Percentiles rank a stretch among this genome's conserved stretches.
Conservation (phyloP, 2,329 filamentous ascomycete genomes). For the Capronia americana region DNA sequence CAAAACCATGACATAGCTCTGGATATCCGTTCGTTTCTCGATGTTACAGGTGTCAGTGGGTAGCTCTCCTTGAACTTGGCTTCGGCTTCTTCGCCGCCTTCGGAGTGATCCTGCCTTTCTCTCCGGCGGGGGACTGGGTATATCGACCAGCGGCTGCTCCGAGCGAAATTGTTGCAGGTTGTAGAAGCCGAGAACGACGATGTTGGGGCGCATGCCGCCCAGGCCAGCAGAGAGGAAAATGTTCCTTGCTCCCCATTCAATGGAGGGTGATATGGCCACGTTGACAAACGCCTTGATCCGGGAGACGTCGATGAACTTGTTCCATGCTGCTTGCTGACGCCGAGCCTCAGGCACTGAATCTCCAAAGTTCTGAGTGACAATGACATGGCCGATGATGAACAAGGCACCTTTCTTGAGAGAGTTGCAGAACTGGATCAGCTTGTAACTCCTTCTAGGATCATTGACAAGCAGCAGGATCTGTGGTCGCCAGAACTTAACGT, state of each 20-base stretch:
- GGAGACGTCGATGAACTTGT: constrained; percentile 84
- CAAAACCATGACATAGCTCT: constrained; percentile 79
- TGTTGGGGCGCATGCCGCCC: constrained; percentile 88
- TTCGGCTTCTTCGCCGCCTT: constrained; percentile 33
- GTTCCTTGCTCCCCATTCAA: constrained; percentile 86
- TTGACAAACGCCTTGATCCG: constrained; percentile 90
- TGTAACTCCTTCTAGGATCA: constrained; percentile 78
- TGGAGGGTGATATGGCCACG: constrained; percentile 78
- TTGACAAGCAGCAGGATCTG: constrained; percentile 86
- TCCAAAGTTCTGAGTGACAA: constrained; percentile 82
- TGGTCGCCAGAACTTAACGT: constrained; percentile 92
- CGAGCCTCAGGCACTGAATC: constrained; percentile 80
- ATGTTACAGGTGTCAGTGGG: constrained; percentile 74
- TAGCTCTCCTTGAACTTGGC: constrained; percentile 60
- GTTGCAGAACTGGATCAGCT: constrained; percentile 89
- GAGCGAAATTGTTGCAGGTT: constrained; percentile 77
- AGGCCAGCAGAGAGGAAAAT: constrained; percentile 80
- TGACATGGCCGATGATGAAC: constrained; percentile 86
- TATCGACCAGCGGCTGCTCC: constrained; percentile 62
- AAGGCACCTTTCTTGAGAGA: constrained; percentile 85
- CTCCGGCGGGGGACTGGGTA: constrained; percentile 57
- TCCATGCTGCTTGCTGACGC: constrained; percentile 80
- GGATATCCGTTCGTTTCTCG: constrained; percentile 71
- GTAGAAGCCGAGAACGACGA: constrained; percentile 80
- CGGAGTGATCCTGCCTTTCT: constrained; percentile 31